Evolutionary conservation across 192 early-diverging fungal genomes (phyloP).

Genomic region (Diversispora epigaea): DNA sequence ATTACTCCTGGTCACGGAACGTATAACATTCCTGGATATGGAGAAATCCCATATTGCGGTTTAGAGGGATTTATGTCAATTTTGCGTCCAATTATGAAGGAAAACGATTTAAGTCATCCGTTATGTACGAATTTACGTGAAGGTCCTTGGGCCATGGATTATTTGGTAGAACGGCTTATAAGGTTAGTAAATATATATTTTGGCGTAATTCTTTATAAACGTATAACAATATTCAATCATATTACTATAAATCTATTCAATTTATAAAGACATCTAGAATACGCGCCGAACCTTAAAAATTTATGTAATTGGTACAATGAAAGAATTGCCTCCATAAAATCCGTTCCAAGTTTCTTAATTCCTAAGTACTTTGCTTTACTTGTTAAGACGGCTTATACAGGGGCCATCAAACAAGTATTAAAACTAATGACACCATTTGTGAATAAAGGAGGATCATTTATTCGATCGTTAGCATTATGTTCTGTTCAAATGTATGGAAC

Average conservation of each 20-base stretch:
- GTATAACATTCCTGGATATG: constrained; percentile 90
- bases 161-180: constrained; percentile 70
- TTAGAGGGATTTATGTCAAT: constrained; percentile 90
- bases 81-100: constrained; percentile 72
- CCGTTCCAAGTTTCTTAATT: constrained; percentile 76
- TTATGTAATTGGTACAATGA: constrained; percentile 76
- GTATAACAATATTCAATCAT: constrained; percentile 1
- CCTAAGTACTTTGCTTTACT: constrained; percentile 95
- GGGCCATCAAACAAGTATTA: constrained; percentile 64
- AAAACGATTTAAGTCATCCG: constrained; percentile 92
- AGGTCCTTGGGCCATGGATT: constrained; percentile 92
- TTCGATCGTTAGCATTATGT: constrained; percentile 71
- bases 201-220: no score
- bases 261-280: constrained; percentile 33
- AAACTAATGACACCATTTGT: constrained; percentile 57
- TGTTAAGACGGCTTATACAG: constrained; percentile 74
- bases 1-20: constrained; percentile 68
- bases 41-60: constrained; percentile 83
- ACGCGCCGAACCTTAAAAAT: constrained; percentile 33
- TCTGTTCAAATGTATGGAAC: constrained; percentile 82
- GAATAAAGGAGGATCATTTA: constrained; percentile 62
- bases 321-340: constrained; percentile 70
- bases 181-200: constrained; percentile 39
- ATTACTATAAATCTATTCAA: no score
- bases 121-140: constrained; percentile 86